Percentiles rank a stretch among this genome's conserved stretches.
Evolutionary conservation across 306 rosid genomes (phyloP).

Genomic region (Vigna trinervia): DNA sequence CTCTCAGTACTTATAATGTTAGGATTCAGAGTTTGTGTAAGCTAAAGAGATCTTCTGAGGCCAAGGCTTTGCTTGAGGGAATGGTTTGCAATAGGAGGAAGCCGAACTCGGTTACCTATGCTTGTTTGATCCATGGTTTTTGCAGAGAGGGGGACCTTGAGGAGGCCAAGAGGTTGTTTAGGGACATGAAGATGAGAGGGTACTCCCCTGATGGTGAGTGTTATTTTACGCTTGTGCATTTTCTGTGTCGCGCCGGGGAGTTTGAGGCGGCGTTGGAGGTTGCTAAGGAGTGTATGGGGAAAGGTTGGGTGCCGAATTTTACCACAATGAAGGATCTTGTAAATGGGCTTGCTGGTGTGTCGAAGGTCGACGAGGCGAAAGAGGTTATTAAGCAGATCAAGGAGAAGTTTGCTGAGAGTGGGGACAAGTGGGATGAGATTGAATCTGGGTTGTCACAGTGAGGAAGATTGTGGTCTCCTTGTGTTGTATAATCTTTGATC

Average conservation of each 20-base stretch:
- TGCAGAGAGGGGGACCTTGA: constrained; percentile 72
- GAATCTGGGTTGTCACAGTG: constrained; percentile 72
- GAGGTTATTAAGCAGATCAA: constrained; percentile 66
- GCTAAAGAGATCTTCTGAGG: constrained; percentile 69
- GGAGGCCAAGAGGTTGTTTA: constrained; percentile 66
- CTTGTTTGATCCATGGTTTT: constrained; percentile 75
- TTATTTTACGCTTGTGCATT: constrained; percentile 65
- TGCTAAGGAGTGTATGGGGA: constrained; percentile 65
- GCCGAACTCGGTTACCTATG: constrained; percentile 62
- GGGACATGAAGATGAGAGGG: constrained; percentile 63
- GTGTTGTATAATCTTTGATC: constrained; percentile 2
- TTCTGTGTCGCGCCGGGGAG: constrained; percentile 59
- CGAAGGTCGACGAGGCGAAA: constrained; percentile 65
- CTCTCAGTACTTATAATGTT: constrained; percentile 64
- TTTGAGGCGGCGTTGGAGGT: constrained; percentile 59
- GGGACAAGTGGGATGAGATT: constrained; percentile 69
- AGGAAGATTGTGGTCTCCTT: constrained; percentile 31
- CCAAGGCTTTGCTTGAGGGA: constrained; percentile 68
- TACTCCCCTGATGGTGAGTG: constrained; percentile 51
- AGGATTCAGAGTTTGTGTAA: constrained; percentile 82
- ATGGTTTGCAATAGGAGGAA: constrained; percentile 64
- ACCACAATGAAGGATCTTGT: constrained; percentile 70
- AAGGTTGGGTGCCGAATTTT: constrained; percentile 76
- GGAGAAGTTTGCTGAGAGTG: constrained; percentile 62
- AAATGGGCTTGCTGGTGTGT: constrained; percentile 66